phyloP scores from a whole-genome alignment of 2,329 filamentous ascomycete genomes.

The Clonostachys rhizophaga region DNA sequence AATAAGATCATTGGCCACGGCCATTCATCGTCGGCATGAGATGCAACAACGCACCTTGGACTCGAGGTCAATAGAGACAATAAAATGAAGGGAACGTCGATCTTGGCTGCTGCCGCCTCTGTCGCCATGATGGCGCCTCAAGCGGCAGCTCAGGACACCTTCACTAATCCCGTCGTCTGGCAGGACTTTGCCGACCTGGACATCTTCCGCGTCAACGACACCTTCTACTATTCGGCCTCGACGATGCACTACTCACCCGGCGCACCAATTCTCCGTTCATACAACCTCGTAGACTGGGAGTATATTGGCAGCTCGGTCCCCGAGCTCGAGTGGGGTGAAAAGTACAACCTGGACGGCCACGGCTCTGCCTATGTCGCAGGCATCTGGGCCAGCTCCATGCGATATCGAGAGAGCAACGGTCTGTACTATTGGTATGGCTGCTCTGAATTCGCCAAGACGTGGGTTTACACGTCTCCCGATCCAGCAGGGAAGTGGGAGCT shows the following conservation, averaged over 20 bases:
- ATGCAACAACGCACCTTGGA: too few relatives aligned
- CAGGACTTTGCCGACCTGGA: conserved; percentile 51
- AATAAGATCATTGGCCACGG: too few relatives aligned
- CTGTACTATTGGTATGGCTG: conserved; percentile 21
- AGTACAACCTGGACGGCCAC: conserved; percentile 34
- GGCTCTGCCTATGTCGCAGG: conserved; percentile 44
- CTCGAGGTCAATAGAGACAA: neutral
- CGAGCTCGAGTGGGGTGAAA: conserved; percentile 31
- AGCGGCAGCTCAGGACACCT: conserved; percentile 10
- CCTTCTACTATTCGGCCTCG: conserved; percentile 50
- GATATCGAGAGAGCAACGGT: conserved; percentile 7
- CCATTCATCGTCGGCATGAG: too few relatives aligned
- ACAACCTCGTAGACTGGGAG: conserved; percentile 49
- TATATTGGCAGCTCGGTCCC: conserved; percentile 34
- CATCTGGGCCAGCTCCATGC: conserved; percentile 49
- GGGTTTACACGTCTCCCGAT: conserved; percentile 42
- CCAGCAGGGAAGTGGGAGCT: conserved; percentile 35
- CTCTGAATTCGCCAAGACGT: conserved; percentile 42
- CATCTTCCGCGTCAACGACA: conserved; percentile 41
- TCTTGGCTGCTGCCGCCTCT: neutral
- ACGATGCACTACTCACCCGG: conserved; percentile 52
- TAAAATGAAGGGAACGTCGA: neutral
- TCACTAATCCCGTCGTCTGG: conserved; percentile 47
- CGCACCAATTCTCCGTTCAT: conserved; percentile 48
- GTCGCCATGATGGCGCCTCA: neutral